phyloP scores from a whole-genome alignment of 352 stramenopile genomes.

The Phytophthora macrochlamydospora region DNA sequence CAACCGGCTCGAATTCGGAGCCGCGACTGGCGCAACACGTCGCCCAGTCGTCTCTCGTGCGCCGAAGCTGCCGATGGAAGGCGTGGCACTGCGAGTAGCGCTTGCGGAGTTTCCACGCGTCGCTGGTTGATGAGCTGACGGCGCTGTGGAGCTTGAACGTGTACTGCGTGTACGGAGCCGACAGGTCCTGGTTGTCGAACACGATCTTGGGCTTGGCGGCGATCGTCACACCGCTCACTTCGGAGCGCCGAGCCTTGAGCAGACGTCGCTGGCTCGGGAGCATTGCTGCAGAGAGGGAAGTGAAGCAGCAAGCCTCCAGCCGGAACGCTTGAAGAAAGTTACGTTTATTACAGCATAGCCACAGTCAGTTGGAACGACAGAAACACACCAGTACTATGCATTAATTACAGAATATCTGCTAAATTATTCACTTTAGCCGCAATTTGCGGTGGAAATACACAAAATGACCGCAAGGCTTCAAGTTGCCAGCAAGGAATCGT shows the following conservation, averaged over 20 bases:
- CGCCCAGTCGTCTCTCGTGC: slow-evolving; percentile 21
- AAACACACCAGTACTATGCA: too few relatives aligned
- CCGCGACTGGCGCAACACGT: slow-evolving; percentile 18
- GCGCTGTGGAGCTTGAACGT: slow-evolving; percentile 26
- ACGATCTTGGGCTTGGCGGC: slow-evolving; percentile 22
- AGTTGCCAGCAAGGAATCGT: too few relatives aligned
- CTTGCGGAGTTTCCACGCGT: slow-evolving; percentile 33
- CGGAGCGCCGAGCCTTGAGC: slow-evolving; percentile 23
- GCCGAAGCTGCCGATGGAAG: slow-evolving; percentile 22
- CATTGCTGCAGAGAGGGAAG: slow-evolving; percentile 1
- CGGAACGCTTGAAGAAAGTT: too few relatives aligned
- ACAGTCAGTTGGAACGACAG: too few relatives aligned
- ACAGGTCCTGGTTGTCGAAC: slow-evolving; percentile 27
- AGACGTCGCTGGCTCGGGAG: slow-evolving; percentile 17
- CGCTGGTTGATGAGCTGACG: slow-evolving; percentile 3
- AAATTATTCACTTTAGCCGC: too few relatives aligned
- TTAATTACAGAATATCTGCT: too few relatives aligned
- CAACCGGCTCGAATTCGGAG: slow-evolving; percentile 10
- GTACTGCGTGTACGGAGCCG: slow-evolving; percentile 36
- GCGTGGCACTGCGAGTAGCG: slow-evolving; percentile 32
- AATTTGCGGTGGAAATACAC: too few relatives aligned
- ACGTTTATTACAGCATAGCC: too few relatives aligned
- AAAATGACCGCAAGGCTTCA: too few relatives aligned
- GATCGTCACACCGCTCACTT: slow-evolving; percentile 24
- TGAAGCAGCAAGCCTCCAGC: too few relatives aligned